A percentile compares a stretch with the other conserved stretches of the same genome.
Evolutionary conservation across 345 rosid species (phyloP).

Genomic region (Arabidopsis arenosa): DNA sequence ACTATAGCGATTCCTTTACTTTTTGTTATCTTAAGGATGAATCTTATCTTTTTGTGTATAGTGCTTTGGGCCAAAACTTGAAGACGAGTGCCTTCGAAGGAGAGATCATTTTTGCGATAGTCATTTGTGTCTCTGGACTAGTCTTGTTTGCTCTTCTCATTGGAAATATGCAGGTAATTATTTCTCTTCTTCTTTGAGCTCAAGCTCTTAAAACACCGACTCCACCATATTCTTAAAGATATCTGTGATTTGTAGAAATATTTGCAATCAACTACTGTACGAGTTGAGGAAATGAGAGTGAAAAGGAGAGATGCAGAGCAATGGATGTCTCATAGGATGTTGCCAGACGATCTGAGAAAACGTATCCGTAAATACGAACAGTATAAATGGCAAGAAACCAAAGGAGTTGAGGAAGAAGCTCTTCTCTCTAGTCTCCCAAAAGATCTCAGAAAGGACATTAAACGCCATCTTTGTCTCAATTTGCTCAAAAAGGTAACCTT

Average conservation of each 20-base stretch:
- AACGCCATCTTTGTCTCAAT: conserved; percentile 46
- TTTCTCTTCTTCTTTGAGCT: background rate
- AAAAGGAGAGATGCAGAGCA: conserved; percentile 50
- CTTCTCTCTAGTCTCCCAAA: conserved; percentile 46
- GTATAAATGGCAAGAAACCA: conserved; percentile 52
- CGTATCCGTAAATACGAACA: conserved; percentile 48
- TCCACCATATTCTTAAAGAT: background rate
- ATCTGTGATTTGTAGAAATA: conserved; percentile 38
- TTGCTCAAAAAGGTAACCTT: conserved; percentile 38
- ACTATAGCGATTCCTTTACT: background rate
- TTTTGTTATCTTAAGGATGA: background rate
- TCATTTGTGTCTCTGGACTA: conserved; percentile 55
- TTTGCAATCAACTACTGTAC: conserved; percentile 48
- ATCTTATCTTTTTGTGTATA: conserved; percentile 22
- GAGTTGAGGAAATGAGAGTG: conserved; percentile 54
- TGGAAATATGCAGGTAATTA: conserved; percentile 67
- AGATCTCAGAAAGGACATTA: conserved; percentile 47
- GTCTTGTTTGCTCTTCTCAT: conserved; percentile 64
- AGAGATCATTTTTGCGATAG: conserved; percentile 56
- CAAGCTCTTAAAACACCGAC: background rate
- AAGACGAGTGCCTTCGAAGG: conserved; percentile 56
- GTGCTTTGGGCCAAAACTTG: conserved; percentile 65
- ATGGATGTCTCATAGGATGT: conserved; percentile 53
- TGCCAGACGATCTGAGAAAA: conserved; percentile 44
- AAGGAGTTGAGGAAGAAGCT: conserved; percentile 50